phyloP scores from a whole-genome alignment of 306 rosid genomes.

The Cucurbita ficifolia region DNA sequence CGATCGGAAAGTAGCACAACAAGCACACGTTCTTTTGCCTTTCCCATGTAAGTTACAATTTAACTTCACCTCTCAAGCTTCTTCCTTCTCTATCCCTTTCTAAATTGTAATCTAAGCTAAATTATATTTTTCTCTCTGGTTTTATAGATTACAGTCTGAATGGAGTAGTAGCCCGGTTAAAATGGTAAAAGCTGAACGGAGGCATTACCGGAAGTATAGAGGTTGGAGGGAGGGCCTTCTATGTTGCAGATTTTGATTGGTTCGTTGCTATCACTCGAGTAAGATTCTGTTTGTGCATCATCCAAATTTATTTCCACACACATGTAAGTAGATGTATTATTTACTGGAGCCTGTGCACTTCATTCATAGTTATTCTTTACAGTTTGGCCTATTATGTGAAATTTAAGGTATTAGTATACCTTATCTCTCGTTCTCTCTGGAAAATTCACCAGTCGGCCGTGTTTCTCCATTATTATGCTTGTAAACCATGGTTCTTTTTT shows the following conservation, averaged over 20 bases:
- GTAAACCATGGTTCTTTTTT: background rate
- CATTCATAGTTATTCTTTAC: constrained; percentile 2
- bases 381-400: constrained; percentile 1
- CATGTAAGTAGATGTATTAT: constrained; percentile 4
- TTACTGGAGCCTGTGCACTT: background rate
- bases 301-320: background rate
- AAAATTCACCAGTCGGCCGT: background rate
- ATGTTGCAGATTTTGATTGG: constrained; percentile 77
- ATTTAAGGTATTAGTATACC: background rate
- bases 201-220: constrained; percentile 31
- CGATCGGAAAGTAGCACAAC: constrained; percentile 93
- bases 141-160: constrained; percentile 63
- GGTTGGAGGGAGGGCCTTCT: constrained; percentile 56
- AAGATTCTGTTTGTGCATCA: constrained; percentile 2
- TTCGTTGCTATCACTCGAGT: background rate
- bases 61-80: background rate
- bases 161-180: constrained; percentile 79
- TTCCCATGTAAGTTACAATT: constrained; percentile 39
- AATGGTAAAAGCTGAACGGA: constrained; percentile 70
- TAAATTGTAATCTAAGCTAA: background rate
- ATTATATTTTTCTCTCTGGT: background rate
- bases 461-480: background rate
- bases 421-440: background rate
- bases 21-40: constrained; percentile 90
- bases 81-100: background rate